Evolutionary conservation across 2,329 filamentous ascomycete species (phyloP).

Genomic region (Zasmidium angulare): DNA sequence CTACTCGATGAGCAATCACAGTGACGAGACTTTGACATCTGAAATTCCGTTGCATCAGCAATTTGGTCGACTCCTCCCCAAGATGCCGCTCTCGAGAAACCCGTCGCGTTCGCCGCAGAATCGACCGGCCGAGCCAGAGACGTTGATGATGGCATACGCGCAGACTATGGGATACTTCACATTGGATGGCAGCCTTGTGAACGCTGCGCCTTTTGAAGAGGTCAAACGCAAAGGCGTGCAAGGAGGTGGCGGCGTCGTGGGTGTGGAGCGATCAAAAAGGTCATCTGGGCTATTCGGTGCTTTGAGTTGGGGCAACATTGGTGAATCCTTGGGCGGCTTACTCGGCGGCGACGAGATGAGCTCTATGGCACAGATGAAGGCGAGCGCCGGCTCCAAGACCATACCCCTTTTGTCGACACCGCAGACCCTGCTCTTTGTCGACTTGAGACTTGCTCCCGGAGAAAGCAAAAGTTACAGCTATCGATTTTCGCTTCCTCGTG

Average conservation of each 20-base stretch:
- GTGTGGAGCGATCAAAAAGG: slow-evolving; percentile 71
- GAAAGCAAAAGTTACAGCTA: slow-evolving; percentile 89
- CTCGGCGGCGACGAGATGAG: slow-evolving; percentile 85
- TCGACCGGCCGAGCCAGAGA: slow-evolving; percentile 63
- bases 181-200: slow-evolving; percentile 86
- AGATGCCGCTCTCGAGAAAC: slow-evolving; percentile 44
- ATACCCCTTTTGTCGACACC: slow-evolving; percentile 92
- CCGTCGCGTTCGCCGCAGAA: slow-evolving; percentile 38
- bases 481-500: slow-evolving; percentile 78
- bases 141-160: slow-evolving; percentile 96
- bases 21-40: slow-evolving; percentile 86
- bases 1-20: slow-evolving; percentile 92
- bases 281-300: slow-evolving; percentile 78
- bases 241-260: slow-evolving; percentile 77
- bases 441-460: slow-evolving; percentile 80
- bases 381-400: slow-evolving; percentile 78
- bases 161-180: slow-evolving; percentile 91
- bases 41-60: slow-evolving; percentile 64
- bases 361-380: slow-evolving; percentile 93
- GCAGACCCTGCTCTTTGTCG: slow-evolving; percentile 93
- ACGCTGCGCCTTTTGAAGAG: slow-evolving; percentile 86
- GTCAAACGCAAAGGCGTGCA: slow-evolving; percentile 94
- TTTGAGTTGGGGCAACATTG: slow-evolving; percentile 84
- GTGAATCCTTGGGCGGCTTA: slow-evolving; percentile 82
- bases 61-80: slow-evolving; percentile 51